Evolutionary conservation across 192 early-diverging fungal species (phyloP).

Genomic region (Coemansia sp.): DNA sequence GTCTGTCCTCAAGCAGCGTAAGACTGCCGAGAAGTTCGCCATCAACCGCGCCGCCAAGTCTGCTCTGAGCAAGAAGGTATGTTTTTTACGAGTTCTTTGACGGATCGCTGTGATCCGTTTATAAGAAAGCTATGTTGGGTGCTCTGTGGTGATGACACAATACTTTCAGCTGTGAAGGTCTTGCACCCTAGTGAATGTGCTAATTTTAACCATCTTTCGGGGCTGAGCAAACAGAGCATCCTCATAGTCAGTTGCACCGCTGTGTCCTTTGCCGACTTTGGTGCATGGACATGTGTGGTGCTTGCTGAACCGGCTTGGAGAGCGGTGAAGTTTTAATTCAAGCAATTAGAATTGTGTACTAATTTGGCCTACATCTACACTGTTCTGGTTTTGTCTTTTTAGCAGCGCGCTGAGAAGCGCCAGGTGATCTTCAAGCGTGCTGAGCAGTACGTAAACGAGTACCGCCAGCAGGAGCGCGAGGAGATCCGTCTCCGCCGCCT

Average conservation of each 20-base stretch:
- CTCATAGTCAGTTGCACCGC: background rate
- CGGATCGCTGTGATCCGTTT: conserved; percentile 11
- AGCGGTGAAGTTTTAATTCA: background rate
- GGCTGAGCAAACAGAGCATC: conserved; percentile 59
- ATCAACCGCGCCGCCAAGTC: conserved; percentile 58
- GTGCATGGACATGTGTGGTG: background rate
- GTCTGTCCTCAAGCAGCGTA: conserved; percentile 86
- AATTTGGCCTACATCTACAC: background rate
- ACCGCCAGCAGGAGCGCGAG: conserved; percentile 83
- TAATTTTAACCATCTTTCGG: conserved; percentile 76
- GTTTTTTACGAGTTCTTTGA: background rate
- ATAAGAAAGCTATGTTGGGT: conserved; percentile 28
- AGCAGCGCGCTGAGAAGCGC: conserved; percentile 70
- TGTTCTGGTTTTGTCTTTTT: conserved; percentile 3
- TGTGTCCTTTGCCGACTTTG: no score
- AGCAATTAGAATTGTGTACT: no score
- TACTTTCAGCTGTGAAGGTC: conserved; percentile 25
- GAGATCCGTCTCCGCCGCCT: conserved; percentile 91
- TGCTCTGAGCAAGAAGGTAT: conserved; percentile 50
- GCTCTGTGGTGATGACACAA: conserved; percentile 51
- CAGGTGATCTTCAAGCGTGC: conserved; percentile 99
- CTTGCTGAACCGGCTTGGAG: no score
- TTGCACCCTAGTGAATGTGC: conserved; percentile 53
- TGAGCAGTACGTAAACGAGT: conserved; percentile 98
- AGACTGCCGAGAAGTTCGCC: conserved; percentile 71